phyloP scores from a whole-genome alignment of 2,329 filamentous ascomycete species.

The Grosmannia huntii region DNA sequence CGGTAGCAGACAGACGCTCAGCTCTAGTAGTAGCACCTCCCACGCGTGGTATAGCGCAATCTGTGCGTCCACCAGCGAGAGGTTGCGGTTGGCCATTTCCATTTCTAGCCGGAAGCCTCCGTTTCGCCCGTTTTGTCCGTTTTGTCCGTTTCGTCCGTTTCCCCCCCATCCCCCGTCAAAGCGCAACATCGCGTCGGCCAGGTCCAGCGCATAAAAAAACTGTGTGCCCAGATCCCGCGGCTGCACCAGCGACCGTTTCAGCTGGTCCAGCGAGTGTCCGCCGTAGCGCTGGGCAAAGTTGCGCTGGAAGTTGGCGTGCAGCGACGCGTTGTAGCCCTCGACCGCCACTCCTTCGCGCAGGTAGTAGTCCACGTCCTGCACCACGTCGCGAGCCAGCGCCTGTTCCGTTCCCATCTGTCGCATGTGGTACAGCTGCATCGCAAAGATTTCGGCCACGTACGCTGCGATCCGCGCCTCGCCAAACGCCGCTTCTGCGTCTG shows the following conservation, averaged over 20 bases:
- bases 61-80: slow-evolving; percentile 87
- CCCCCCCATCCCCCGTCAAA: slow-evolving; percentile 71
- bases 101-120: slow-evolving; percentile 70
- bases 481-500: slow-evolving; percentile 43
- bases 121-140: not conserved
- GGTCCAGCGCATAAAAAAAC: slow-evolving; percentile 73
- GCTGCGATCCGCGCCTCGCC: slow-evolving; percentile 62
- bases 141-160: not conserved
- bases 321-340: slow-evolving; percentile 73
- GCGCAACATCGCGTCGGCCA: slow-evolving; percentile 62
- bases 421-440: slow-evolving; percentile 79
- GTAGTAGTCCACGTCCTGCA: slow-evolving; percentile 67
- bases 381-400: slow-evolving; percentile 55
- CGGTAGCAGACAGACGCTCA: slow-evolving; percentile 51
- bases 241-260: slow-evolving; percentile 58
- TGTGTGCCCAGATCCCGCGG: slow-evolving; percentile 54
- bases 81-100: slow-evolving; percentile 73
- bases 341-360: slow-evolving; percentile 65
- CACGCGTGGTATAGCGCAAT: slow-evolving; percentile 76
- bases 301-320: slow-evolving; percentile 72
- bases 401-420: slow-evolving; percentile 60
- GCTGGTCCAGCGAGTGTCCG: slow-evolving; percentile 58
- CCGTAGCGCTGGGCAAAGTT: slow-evolving; percentile 74
- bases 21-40: slow-evolving; percentile 76
- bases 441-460: slow-evolving; percentile 73